These are phyloP conservation scores for Coemansia sp. DNA, from an alignment of 192 early-diverging fungal genomes.

Conservation along the genomic window DNA sequence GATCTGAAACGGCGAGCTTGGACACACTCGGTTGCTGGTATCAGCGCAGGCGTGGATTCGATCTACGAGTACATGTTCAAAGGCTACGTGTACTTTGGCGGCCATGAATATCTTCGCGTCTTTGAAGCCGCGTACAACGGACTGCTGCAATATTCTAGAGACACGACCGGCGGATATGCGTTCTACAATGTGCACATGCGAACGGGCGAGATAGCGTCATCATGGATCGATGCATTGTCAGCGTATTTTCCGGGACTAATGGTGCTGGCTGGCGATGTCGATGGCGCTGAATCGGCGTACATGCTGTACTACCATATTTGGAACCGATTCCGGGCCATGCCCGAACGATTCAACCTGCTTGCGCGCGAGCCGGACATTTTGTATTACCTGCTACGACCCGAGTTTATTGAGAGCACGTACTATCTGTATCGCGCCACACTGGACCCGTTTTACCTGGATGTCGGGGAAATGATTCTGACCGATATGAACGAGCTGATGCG, in stretches of 20 bases:
- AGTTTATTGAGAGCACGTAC: constrained; percentile 93
- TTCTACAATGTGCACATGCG: constrained; percentile 86
- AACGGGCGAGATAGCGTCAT: constrained; percentile 58
- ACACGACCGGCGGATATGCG: constrained; percentile 66
- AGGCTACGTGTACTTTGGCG: constrained; percentile 83
- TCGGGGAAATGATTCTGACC: constrained; percentile 80
- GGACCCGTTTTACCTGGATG: constrained; percentile 85
- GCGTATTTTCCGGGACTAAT: constrained; percentile 93
- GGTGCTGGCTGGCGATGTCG: constrained; percentile 82
- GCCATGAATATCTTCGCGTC: constrained; percentile 65
- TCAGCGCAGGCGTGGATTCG: constrained; percentile 90
- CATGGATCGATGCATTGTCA: constrained; percentile 84
- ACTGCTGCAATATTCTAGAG: constrained; percentile 59
- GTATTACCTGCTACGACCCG: constrained; percentile 85
- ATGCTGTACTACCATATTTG: constrained; percentile 84
- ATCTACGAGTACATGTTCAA: constrained; percentile 93
- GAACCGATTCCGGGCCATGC: constrained; percentile 77
- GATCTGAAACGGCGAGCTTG: constrained; percentile 65
- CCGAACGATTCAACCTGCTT: constrained; percentile 82
- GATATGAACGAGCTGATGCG: constrained; percentile 72
- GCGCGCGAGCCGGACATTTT: constrained; percentile 58
- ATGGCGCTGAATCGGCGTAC: constrained; percentile 78
- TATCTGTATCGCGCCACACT: constrained; percentile 85
- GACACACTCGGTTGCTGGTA: constrained; percentile 50
- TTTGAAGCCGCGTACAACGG: constrained; percentile 74